Base-by-base conservation (phyloP, 164 flowering plant species). In the Liquidambar formosana region DNA sequence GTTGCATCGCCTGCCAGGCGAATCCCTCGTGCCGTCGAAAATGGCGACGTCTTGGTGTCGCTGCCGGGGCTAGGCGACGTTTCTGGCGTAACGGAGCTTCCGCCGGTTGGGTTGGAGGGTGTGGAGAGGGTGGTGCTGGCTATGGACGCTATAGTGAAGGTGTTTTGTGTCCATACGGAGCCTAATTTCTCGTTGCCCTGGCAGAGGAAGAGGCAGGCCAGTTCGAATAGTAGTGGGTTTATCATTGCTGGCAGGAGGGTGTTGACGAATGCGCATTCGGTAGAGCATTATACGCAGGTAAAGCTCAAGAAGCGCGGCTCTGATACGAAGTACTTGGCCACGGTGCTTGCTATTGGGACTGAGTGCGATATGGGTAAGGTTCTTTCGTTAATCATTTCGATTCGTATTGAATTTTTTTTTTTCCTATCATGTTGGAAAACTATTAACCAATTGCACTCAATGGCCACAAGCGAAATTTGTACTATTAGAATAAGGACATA, bases 81-180 rank as follows among this genome's bases (percentile, higher is more conserved):
- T 19, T 58, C 15, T 10, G 61, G 22, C 8, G 21, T 57, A 14
- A 22, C 57, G 45, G 66, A 44, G 13, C n/a, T n/a, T n/a, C n/a
- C n/a, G n/a, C 58, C 45, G 66, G 1, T 43, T 75, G 76, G 85
- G 57, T 56, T 61, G 23, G 85, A 68, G 66, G 77, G 45, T 33
- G 80, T 70, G 47, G 77, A 74, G 19, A 85, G 87, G 74, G 92
- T 77, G 22, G 79, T 86, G 53, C 96, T 95, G 33, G 82, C 89
- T 8, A 96, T 96, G 99, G 97, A 93, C 63, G 89, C 99, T 10
- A 96, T 96, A 48, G 98, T 96, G 75, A 96, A 96, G 91, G 98
- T 96, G 71, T 96, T 96, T 60, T 96, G 99, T 57, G 92, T 88
- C 6, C 99, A 96, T 48, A 90, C 98, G 1, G 95, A 90, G 78